Percentiles rank a stretch among this genome's conserved stretches.
These are phyloP conservation scores for Ophiostoma himal-ulmi DNA, from an alignment of 2,329 filamentous ascomycete genomes.

Conservation along the genomic window DNA sequence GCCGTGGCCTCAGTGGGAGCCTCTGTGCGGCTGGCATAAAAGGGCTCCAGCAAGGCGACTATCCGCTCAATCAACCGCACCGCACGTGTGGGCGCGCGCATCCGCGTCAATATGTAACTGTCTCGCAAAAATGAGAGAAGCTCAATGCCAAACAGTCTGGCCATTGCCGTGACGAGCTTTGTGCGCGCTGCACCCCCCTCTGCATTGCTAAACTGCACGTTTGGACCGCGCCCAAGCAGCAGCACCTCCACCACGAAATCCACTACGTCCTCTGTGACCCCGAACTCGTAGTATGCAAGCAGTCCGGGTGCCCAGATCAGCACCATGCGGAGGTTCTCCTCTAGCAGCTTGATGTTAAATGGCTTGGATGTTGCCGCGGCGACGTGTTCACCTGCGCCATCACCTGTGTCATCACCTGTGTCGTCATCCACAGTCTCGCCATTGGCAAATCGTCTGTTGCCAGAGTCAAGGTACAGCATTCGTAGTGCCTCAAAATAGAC, in stretches of 20 bases:
- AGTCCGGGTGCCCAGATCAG: constrained; percentile 49
- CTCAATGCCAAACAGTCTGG: constrained; percentile 38
- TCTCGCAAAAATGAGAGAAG: constrained; percentile 46
- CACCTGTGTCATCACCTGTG: background rate
- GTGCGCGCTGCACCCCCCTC: constrained; percentile 33
- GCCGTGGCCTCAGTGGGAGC: background rate
- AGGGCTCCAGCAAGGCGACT: constrained; percentile 39
- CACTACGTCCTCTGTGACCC: constrained; percentile 40
- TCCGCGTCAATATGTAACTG: constrained; percentile 39
- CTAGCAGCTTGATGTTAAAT: background rate
- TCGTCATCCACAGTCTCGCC: background rate
- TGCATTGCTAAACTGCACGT: constrained; percentile 30
- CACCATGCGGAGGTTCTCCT: constrained; percentile 31
- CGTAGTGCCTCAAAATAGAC: constrained; percentile 44
- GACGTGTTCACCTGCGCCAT: background rate
- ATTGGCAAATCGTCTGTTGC: background rate
- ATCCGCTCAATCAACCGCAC: constrained; percentile 41
- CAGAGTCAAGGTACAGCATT: constrained; percentile 32
- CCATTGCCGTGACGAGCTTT: constrained; percentile 35
- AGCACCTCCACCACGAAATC: constrained; percentile 41
- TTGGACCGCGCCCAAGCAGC: constrained; percentile 39
- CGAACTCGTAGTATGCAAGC: constrained; percentile 42
- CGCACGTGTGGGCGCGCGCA: constrained; percentile 40
- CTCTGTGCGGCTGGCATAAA: constrained; percentile 33
- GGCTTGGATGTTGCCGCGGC: background rate